Base-by-base conservation (phyloP, 2,329 filamentous ascomycete species). In the Volutella citrinella region DNA sequence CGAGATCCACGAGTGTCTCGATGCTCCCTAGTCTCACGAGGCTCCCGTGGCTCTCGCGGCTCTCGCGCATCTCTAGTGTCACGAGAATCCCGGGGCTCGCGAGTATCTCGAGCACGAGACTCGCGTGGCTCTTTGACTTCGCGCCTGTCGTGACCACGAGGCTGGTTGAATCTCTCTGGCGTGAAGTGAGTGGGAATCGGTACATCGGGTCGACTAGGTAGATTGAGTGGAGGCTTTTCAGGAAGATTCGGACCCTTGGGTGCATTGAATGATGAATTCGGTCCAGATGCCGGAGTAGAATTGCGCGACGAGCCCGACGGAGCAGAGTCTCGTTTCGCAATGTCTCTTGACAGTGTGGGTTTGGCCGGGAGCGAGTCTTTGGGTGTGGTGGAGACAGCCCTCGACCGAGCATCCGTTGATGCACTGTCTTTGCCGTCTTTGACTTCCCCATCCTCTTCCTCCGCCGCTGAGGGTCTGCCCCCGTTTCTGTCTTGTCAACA, bases 401-500 rank as follows among this genome's bases (percentile, higher is more conserved):
- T 50, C 13, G 42, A 25, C 2, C 36, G 7, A 7, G 13, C 23
- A 15, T 49, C 46, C 10, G 38, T 48, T 10, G 40, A 41, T 36
- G 46, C 54, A 18, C 15, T 19, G 12, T 59, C 54, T 30, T 55
- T 78, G 20, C 65, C 68, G 48, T 87, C 83, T 43, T 80, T 76
- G 16, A 87, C 82, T 55, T 88, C 84, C 14, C 84, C 84, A 52
- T 88, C 84, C 55, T 88, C 84, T 33, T 78, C 76, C 41, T 82
- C 79, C 3, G 58, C 57, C 10, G 59, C 37, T 1, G 36, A 32
- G n/a, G n/a, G n/a, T n/a, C n/a, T n/a, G n/a, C n/a, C n/a, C n/a
- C n/a, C n/a, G n/a, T n/a, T n/a, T n/a, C n/a, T n/a, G n/a, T n/a
- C n/a, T n/a, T n/a, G n/a, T n/a, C n/a, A n/a, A n/a, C n/a, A n/a